Evolutionary conservation across 768 basidiomycete species (phyloP), one percentile per base, ranked within the genome.

Genomic region (Daedaleopsis sinensis): DNA sequence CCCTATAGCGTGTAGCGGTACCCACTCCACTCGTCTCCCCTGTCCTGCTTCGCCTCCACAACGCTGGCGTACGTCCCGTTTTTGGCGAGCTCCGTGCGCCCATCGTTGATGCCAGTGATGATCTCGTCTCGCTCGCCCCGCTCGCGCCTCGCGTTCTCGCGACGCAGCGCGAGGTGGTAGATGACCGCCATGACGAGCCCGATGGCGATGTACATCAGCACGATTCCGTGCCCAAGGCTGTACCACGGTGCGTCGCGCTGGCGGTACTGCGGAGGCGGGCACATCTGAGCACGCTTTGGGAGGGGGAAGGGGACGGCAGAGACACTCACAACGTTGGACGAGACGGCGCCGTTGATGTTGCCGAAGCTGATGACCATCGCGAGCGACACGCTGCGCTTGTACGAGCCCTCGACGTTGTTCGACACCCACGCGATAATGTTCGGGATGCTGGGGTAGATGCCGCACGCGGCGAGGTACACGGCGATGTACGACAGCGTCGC

Each of bases 391-490:
- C 85, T 85, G 43, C 90, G 87, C 71, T 91, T 91, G 74, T 91
- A 91, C 3, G 83, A 80, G 15, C 90, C 89, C 73, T 91, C 88
- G 15, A 88, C 80, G 68, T 89, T 91, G 68, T 90, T 90, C 19
- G 85, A 84, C 21, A 84, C 82, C 81, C 81, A 84, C 3, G 81
- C 78, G 62, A 82, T 77, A 32, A 58, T 62, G 61, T 83, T 69
- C 86, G 88, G 80, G 63, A 91, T 86, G 36, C 84, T 78, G 5
- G 90, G 88, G 70, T 89, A 92, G 58, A 92, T 91, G 10, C 91
- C 90, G 65, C 87, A 84, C 51, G 89, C 84, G 10, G 90, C 89
- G 67, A 90, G 74, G 69, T 82, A 92, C 43, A 87, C 84, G 43
- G 87, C 89, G 53, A 90, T 82, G 72, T 91, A 91, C 0, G 88